Evolutionary conservation across 108 stramenopile genomes (phyloP).

Genomic region (Nitzschia sp.): DNA sequence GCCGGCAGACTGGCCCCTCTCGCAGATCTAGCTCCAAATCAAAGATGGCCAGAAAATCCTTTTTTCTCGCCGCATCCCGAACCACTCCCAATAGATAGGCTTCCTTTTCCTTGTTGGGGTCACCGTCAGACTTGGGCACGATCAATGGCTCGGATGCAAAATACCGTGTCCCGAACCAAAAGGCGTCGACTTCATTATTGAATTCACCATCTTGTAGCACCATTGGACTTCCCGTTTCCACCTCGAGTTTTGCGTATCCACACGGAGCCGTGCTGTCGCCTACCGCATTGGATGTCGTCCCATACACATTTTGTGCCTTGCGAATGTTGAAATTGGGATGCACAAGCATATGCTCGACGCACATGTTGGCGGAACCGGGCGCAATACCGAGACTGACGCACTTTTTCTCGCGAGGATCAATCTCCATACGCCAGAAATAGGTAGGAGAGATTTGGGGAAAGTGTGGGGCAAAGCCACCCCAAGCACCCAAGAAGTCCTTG

Average conservation of each 20-base stretch:
- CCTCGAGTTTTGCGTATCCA: constrained; percentile 40
- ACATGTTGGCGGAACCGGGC: constrained; percentile 48
- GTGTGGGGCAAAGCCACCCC: constrained; percentile 66
- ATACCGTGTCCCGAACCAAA: constrained; percentile 54
- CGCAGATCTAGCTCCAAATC: constrained; percentile 50
- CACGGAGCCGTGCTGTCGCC: constrained; percentile 51
- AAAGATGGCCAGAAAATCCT: constrained; percentile 43
- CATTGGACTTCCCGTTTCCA: constrained; percentile 26
- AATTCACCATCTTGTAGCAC: constrained; percentile 28
- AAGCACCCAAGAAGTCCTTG: constrained; percentile 66
- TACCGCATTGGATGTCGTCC: constrained; percentile 41
- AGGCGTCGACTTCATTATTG: constrained; percentile 49
- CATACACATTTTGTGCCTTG: constrained; percentile 46
- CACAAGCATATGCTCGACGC: constrained; percentile 49
- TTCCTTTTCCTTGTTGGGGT: constrained; percentile 41
- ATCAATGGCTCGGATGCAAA: constrained; percentile 52
- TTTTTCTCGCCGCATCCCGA: constrained; percentile 44
- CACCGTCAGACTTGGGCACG: constrained; percentile 47
- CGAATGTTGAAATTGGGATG: constrained; percentile 54
- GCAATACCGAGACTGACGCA: constrained; percentile 42
- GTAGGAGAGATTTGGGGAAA: constrained; percentile 49
- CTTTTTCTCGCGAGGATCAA: constrained; percentile 40
- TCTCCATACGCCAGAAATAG: constrained; percentile 51
- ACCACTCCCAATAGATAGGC: constrained; percentile 60
- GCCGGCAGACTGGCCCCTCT: constrained; percentile 49